Conservation (phyloP, 2,329 filamentous ascomycete genomes). For the Colletotrichum coccodes region DNA sequence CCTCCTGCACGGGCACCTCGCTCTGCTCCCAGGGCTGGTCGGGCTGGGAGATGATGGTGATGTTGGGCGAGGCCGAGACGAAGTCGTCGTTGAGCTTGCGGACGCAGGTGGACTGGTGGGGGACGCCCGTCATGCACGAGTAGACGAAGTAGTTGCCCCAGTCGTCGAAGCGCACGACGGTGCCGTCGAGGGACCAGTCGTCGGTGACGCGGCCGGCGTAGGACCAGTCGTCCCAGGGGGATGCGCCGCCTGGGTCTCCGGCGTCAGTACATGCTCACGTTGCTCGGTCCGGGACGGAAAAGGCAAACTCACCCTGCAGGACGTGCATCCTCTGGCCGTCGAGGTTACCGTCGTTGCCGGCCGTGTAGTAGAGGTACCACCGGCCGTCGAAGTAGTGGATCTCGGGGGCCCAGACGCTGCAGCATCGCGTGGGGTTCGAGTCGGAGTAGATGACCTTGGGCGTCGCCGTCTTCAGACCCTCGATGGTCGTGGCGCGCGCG, state of each 20-base stretch:
- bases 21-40: slow-evolving; percentile 61
- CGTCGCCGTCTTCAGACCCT: slow-evolving; percentile 63
- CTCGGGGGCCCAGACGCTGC: slow-evolving; percentile 69
- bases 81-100: slow-evolving; percentile 52
- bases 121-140: slow-evolving; percentile 59
- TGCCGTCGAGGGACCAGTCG: slow-evolving; percentile 65
- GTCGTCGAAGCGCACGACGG: slow-evolving; percentile 58
- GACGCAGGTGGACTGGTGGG: slow-evolving; percentile 49
- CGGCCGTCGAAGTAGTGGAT: slow-evolving; percentile 58
- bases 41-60: slow-evolving; percentile 61
- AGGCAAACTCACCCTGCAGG: slow-evolving; percentile 52
- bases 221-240: slow-evolving; percentile 61
- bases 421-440: slow-evolving; percentile 55
- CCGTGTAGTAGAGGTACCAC: slow-evolving; percentile 69
- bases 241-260: slow-evolving; percentile 52
- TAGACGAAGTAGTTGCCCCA: slow-evolving; percentile 63
- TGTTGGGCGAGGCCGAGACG: slow-evolving; percentile 51
- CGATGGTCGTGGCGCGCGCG: slow-evolving; percentile 62
- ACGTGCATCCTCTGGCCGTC: slow-evolving; percentile 62
- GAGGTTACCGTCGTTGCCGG: slow-evolving; percentile 55
- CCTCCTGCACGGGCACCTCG: slow-evolving; percentile 64
- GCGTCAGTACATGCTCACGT: neutral
- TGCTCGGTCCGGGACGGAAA: neutral
- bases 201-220: slow-evolving; percentile 58
- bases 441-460: slow-evolving; percentile 62